A percentile compares a stretch with the other conserved stretches of the same genome.
Evolutionary conservation across 1,139 yeast genomes (phyloP).

Genomic region (Geotrichum aggregatum): DNA sequence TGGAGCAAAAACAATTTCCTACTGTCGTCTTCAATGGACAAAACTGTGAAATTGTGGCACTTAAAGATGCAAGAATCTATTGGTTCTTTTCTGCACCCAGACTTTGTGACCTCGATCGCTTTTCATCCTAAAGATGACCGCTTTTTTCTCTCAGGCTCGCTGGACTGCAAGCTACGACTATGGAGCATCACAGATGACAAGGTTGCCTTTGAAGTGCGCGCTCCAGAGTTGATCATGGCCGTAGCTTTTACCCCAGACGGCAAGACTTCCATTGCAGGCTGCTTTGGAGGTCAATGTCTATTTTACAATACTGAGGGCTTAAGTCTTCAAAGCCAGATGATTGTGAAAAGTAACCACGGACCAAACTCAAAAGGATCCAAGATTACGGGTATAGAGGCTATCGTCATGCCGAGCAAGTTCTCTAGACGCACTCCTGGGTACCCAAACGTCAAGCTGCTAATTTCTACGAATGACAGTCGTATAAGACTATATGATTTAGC

Average conservation of each 20-base stretch:
- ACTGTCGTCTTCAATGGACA: slow-evolving; percentile 80
- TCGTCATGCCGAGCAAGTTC: slow-evolving; percentile 24
- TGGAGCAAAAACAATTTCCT: slow-evolving; percentile 89
- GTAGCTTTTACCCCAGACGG: slow-evolving; percentile 71
- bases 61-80: slow-evolving; percentile 61
- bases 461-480: slow-evolving; percentile 75
- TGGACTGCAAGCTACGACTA: slow-evolving; percentile 71
- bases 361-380: slow-evolving; percentile 36
- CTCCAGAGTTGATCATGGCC: slow-evolving; percentile 59
- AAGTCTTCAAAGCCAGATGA: slow-evolving; percentile 52
- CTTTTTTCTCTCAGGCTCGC: slow-evolving; percentile 77
- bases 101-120: slow-evolving; percentile 75
- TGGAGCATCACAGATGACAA: slow-evolving; percentile 83
- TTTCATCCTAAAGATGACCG: slow-evolving; percentile 88
- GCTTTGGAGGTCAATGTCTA: slow-evolving; percentile 69
- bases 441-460: slow-evolving; percentile 27
- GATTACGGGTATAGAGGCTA: slow-evolving; percentile 37
- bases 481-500: slow-evolving; percentile 60
- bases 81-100: slow-evolving; percentile 65
- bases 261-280: slow-evolving; percentile 63
- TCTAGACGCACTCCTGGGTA: background rate
- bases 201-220: slow-evolving; percentile 44
- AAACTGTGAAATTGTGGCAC: slow-evolving; percentile 82
- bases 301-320: slow-evolving; percentile 65
- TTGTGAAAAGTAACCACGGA: slow-evolving; percentile 45